These are phyloP conservation scores for Linum lewisii DNA, from an alignment of 345 rosid genomes.

Conservation along the genomic window DNA sequence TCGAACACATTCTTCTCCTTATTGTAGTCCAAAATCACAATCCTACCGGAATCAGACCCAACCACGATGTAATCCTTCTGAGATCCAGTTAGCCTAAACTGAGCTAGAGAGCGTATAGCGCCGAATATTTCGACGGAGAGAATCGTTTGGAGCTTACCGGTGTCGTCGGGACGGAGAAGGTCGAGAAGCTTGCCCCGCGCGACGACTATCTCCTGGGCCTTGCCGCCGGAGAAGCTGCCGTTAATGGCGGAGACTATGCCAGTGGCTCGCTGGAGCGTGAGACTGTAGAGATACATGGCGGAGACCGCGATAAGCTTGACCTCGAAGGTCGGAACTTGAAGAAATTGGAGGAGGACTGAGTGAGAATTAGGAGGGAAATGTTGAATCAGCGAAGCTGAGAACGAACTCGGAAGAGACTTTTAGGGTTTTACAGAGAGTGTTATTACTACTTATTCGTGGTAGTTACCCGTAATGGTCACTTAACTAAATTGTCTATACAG, in stretches of 20 bases:
- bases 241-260: slow-evolving; percentile 78
- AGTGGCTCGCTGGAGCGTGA: slow-evolving; percentile 87
- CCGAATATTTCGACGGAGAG: slow-evolving; percentile 93
- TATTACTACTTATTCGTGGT: too few relatives aligned
- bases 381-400: background rate
- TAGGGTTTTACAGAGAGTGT: background rate
- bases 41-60: slow-evolving; percentile 97
- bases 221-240: slow-evolving; percentile 96
- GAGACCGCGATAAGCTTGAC: background rate
- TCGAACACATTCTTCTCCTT: slow-evolving; percentile 81
- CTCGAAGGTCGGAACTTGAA: background rate
- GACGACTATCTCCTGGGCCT: slow-evolving; percentile 77
- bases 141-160: slow-evolving; percentile 79
- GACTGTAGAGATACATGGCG: slow-evolving; percentile 81
- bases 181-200: slow-evolving; percentile 95
- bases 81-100: slow-evolving; percentile 85
- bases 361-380: background rate
- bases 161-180: slow-evolving; percentile 86
- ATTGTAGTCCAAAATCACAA: slow-evolving; percentile 81
- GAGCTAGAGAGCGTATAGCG: slow-evolving; percentile 77
- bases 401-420: background rate
- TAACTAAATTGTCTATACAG: too few relatives aligned
- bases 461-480: too few relatives aligned
- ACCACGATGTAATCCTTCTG: slow-evolving; percentile 86
- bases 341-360: background rate